phyloP scores from a whole-genome alignment of 1,284 basidiomycete genomes.

The Coniferiporia weirii region DNA sequence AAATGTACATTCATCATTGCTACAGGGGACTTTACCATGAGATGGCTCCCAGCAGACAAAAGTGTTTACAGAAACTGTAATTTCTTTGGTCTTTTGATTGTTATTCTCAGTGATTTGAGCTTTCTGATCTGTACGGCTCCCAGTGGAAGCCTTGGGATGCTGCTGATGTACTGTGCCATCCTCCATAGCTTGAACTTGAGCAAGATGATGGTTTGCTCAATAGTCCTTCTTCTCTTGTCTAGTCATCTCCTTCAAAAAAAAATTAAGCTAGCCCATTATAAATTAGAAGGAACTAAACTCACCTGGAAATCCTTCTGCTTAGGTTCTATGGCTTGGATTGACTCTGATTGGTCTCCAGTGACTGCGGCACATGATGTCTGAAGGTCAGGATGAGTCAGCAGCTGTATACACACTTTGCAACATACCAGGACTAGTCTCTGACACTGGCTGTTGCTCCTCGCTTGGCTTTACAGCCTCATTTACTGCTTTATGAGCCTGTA shows the following conservation, averaged over 20 bases:
- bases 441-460: not conserved
- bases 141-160: not conserved
- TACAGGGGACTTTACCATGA: not conserved
- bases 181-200: not conserved
- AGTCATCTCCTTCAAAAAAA: not conserved
- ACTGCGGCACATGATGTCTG: too few species aligned
- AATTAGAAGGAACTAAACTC: not conserved
- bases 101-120: not conserved
- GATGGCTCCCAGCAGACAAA: not conserved
- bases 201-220: not conserved
- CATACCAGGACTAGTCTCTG: not conserved
- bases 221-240: not conserved
- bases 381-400: too few species aligned
- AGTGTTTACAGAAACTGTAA: not conserved
- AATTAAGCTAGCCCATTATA: not conserved
- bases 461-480: not conserved
- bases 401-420: not conserved
- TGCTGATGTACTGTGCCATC: not conserved
- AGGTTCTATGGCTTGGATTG: too few species aligned
- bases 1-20: not conserved
- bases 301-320: not conserved
- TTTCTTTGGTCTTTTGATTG: not conserved
- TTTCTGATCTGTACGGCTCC: not conserved
- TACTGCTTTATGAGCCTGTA: not conserved
- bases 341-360: too few species aligned